phyloP scores from a whole-genome alignment of 371 early-diverging fungal species.

The Enterocytospora artemiae region DNA sequence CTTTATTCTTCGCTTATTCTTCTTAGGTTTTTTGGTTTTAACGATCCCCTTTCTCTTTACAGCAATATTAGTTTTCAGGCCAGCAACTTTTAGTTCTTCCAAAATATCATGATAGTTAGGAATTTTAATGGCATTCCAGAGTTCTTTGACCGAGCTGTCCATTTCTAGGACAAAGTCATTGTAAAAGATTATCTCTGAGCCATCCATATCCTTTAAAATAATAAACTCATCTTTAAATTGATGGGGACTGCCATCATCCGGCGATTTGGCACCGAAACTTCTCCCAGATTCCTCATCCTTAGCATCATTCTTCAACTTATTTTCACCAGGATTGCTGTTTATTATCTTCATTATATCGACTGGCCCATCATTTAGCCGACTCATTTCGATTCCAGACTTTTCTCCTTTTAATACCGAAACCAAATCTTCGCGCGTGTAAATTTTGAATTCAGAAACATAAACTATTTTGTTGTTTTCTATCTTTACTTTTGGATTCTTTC shows the following conservation, averaged over 20 bases:
- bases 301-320: background rate
- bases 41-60: constrained; percentile 37
- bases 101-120: constrained; percentile 53
- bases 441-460: constrained; percentile 51
- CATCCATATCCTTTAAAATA: constrained; percentile 56
- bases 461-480: constrained; percentile 39
- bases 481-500: constrained; percentile 53
- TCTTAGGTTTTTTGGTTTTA: constrained; percentile 44
- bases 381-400: constrained; percentile 53
- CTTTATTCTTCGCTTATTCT: constrained; percentile 55
- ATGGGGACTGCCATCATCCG: too few relatives aligned
- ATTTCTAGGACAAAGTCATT: constrained; percentile 30
- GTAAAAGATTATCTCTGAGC: constrained; percentile 51
- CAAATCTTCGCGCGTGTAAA: constrained; percentile 54
- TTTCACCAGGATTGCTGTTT: constrained; percentile 10
- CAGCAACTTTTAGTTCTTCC: constrained; percentile 51
- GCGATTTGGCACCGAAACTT: too few relatives aligned
- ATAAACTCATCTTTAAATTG: constrained; percentile 35
- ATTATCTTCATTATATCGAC: constrained; percentile 48
- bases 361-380: constrained; percentile 48
- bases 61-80: constrained; percentile 41
- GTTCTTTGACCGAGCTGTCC: constrained; percentile 34
- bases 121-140: constrained; percentile 49
- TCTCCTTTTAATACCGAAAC: constrained; percentile 36
- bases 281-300: background rate